Evolutionary conservation across 2,329 filamentous ascomycete species (phyloP).

Genomic region (Purpureocillium takamizusanense): DNA sequence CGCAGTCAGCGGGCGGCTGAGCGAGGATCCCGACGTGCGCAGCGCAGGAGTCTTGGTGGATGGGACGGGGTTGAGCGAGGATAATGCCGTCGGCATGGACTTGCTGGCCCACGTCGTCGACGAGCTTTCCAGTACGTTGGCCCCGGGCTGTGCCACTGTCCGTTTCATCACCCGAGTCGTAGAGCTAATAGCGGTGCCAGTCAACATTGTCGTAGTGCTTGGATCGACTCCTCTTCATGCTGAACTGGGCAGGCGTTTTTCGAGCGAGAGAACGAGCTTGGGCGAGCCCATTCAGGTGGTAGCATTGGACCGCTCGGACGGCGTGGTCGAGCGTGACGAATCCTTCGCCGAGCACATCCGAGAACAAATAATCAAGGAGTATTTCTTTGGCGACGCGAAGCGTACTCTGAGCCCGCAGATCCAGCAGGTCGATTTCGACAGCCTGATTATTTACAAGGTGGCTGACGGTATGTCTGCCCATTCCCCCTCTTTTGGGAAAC

Average conservation of each 20-base stretch:
- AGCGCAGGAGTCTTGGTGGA: conserved; percentile 79
- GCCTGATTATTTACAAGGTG: conserved; percentile 64
- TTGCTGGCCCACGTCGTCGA: conserved; percentile 66
- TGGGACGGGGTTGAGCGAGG: conserved; percentile 60
- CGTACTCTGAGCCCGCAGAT: conserved; percentile 79
- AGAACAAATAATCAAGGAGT: conserved; percentile 75
- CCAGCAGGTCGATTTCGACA: conserved; percentile 70
- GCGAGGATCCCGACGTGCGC: conserved; percentile 64
- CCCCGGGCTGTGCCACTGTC: not conserved
- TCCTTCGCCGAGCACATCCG: conserved; percentile 63
- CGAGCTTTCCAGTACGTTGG: conserved; percentile 38
- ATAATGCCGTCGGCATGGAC: conserved; percentile 61
- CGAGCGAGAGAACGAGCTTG: conserved; percentile 40
- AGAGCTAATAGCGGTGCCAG: conserved; percentile 40
- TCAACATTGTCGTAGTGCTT: conserved; percentile 75
- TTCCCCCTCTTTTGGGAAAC: not conserved
- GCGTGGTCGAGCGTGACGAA: conserved; percentile 69
- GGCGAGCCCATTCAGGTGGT: conserved; percentile 68
- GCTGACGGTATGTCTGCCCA: conserved; percentile 41
- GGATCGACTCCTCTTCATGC: conserved; percentile 70
- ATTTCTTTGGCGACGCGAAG: conserved; percentile 82
- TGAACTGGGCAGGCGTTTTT: conserved; percentile 64
- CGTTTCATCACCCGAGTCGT: not conserved
- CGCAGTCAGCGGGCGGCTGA: conserved; percentile 66
- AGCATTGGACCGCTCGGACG: conserved; percentile 74